Evolutionary conservation across 2,329 filamentous ascomycete genomes (phyloP).

Genomic region (Trichoderma asperellum): DNA sequence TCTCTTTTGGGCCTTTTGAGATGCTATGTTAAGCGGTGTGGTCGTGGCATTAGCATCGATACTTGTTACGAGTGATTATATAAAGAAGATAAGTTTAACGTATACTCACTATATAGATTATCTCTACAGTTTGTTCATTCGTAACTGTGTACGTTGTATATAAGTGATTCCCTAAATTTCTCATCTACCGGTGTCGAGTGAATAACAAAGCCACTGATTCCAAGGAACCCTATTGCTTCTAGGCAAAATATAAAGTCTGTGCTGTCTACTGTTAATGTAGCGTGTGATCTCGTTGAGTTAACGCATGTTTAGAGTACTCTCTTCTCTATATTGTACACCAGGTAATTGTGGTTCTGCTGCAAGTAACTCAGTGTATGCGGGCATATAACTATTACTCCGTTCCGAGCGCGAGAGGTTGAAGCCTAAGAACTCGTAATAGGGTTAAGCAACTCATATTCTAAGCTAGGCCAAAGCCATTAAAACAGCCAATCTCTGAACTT

Average conservation of each 20-base stretch:
- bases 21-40: too few relatives aligned
- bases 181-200: too few relatives aligned
- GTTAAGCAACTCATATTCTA: too few relatives aligned
- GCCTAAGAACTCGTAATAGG: not conserved
- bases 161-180: too few relatives aligned
- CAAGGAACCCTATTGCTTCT: not conserved
- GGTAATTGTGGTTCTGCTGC: not conserved
- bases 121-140: too few relatives aligned
- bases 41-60: too few relatives aligned
- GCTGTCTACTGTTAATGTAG: not conserved
- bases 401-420: not conserved
- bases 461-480: not conserved
- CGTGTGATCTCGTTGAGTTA: not conserved
- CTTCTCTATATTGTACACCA: not conserved
- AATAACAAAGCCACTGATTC: not conserved
- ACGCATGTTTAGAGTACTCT: not conserved
- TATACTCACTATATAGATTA: too few relatives aligned
- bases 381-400: not conserved
- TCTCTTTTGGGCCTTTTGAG: too few relatives aligned
- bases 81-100: too few relatives aligned
- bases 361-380: not conserved
- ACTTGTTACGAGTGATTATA: too few relatives aligned
- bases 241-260: too few relatives aligned
- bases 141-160: too few relatives aligned
- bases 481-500: not conserved